Evolutionary conservation across 345 rosid genomes (phyloP), one percentile per base, ranked within the genome.

Genomic region (Populus davidiana): DNA sequence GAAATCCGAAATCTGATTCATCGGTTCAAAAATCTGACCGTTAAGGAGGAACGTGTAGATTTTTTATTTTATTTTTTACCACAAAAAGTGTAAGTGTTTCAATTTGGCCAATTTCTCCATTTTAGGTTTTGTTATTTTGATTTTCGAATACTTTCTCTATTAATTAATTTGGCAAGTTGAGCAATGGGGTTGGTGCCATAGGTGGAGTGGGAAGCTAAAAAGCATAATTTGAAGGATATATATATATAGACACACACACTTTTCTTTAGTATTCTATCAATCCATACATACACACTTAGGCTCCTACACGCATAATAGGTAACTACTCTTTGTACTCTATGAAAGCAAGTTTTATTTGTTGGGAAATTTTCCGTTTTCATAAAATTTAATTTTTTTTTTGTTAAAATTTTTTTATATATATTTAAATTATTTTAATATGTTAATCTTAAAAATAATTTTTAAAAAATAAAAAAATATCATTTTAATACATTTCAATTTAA

Each of bases 251-350:
- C 0, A 38, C 41, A 29, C 31, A 29, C 31, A 31, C 33, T 31
- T 31, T 31, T 31, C 33, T 31, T 31, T 31, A 31, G 33, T 2
- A 31, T 31, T 31, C 35, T 33, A 33, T 33, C 35, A 33, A 3
- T 33, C 5, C 35, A 33, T 33, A 0, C 35, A 33, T 33, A 33
- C 35, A 33, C 4, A 3, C 5, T 0, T 4, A 33, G 35, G 5
- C 35, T 0, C 5, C 5, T 33, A 4, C 35, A 33, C 35, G 4
- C 35, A 33, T 50, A 77, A 77, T 85, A 93, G 97, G 85, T 85
- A 59, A 97, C 98, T 27, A 90, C 93, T 39, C 85, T 90, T 90
- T 69, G 69, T 86, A 77, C 69, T 91, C 38, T 86, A 89, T 44
- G 86, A 82, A 65, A 78, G 77, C 64, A 82, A 85, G 82, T 91